These are phyloP conservation scores for Aspergillus proliferans DNA, from an alignment of 2,329 filamentous ascomycete species.

Conservation along the genomic window DNA sequence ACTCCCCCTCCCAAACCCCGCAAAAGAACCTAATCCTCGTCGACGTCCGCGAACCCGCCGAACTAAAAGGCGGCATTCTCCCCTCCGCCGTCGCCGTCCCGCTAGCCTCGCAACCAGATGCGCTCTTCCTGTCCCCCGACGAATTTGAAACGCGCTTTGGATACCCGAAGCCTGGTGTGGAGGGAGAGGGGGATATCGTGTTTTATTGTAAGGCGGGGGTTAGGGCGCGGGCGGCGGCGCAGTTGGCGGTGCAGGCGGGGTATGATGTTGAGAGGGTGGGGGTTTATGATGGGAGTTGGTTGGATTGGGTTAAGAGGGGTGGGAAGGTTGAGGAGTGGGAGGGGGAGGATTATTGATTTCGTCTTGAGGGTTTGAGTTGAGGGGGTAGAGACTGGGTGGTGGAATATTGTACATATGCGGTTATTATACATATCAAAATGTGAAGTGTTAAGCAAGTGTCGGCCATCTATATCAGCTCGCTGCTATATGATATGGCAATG, in stretches of 20 bases:
- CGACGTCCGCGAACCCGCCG: constrained; percentile 45
- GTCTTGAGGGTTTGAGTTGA: not conserved
- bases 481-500: no score
- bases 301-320: constrained; percentile 73
- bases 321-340: constrained; percentile 54
- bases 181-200: constrained; percentile 51
- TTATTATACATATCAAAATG: no score
- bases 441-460: no score
- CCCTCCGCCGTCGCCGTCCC: constrained; percentile 79
- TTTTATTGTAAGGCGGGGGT: constrained; percentile 96
- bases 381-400: no score
- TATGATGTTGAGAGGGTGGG: constrained; percentile 59
- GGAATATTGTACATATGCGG: no score
- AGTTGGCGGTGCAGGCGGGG: constrained; percentile 68
- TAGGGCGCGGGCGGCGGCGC: constrained; percentile 68
- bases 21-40: constrained; percentile 31
- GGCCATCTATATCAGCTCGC: no score
- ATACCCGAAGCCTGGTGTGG: constrained; percentile 59
- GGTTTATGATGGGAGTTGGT: constrained; percentile 48
- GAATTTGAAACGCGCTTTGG: constrained; percentile 82
- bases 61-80: constrained; percentile 53
- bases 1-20: constrained; percentile 16
- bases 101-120: constrained; percentile 68
- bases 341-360: constrained; percentile 14
- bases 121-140: constrained; percentile 65